Base-by-base conservation (phyloP, 2,329 filamentous ascomycete genomes). In the Aspergillus brasiliensis region DNA sequence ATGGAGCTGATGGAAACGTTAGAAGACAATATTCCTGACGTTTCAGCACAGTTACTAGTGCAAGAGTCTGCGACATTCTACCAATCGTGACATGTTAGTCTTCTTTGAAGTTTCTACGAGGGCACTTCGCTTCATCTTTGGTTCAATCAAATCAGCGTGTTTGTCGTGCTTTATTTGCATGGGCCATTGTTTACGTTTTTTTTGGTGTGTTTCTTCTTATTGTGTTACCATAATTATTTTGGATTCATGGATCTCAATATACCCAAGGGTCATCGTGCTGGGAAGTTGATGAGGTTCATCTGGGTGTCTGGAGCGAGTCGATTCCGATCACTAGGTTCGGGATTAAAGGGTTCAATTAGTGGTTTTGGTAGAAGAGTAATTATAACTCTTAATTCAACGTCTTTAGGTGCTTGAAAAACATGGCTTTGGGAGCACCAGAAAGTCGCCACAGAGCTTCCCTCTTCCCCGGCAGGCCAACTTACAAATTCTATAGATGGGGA, bases 1-100 rank as follows among this genome's bases (percentile, higher is more conserved):
- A 78, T 88, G 63, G 91, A 96, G 78, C 80, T 96, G 38, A 92
- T 96, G 89, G 86, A 88, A 57, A 87, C 88, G 51, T 82, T 96
- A 34, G 90, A 95, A 74, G 69, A 77, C 8, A 73, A 90, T 81
- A 66, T 80, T 51, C 79, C 79, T 3, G 78, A 80, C 62, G 74
- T 80, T 8, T 79, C 78, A 28, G 68, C 72, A 2, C 72, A 75
- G 47, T 66, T 78, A 42, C 69, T 74, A 47, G 70, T 75, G 25
- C 73, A 73, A 55, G 75, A 79, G 57, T 75, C 76, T 28, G 71
- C 75, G 54, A 77, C 75, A 11, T 78, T 77, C 57, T 80, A 80
- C 59, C 77, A 73, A 58, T 71, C 72, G 34, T 76, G 57, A 68
- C 38, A 55, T 8, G 21, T 37, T 8, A 3, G 19, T 28, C 13